phyloP scores from a whole-genome alignment of 805 yeast genomes.

The Barnettozyma botsteinii region DNA sequence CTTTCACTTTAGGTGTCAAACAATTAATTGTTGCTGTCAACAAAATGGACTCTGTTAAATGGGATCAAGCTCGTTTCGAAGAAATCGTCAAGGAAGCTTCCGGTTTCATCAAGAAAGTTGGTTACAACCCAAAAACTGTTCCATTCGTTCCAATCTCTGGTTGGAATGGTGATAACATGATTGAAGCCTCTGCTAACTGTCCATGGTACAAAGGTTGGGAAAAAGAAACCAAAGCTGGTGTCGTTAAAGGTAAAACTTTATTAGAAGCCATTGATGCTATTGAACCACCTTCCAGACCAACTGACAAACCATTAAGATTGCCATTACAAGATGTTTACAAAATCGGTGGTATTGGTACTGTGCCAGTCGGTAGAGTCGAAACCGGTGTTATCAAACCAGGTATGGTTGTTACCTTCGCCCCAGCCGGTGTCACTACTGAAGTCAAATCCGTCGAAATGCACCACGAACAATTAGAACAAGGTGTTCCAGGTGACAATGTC shows the following conservation, averaged over 20 bases:
- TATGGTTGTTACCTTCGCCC: conserved; percentile 87
- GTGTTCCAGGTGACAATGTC: conserved; percentile 85
- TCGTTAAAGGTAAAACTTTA: conserved; percentile 71
- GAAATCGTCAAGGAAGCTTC: conserved; percentile 75
- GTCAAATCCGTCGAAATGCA: conserved; percentile 93
- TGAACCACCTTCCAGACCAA: conserved; percentile 81
- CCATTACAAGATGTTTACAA: conserved; percentile 92
- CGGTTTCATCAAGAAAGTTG: conserved; percentile 82
- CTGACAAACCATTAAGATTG: conserved; percentile 88
- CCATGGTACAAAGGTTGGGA: conserved; percentile 93
- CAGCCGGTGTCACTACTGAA: conserved; percentile 90
- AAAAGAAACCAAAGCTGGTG: conserved; percentile 81
- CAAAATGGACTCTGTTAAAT: conserved; percentile 92
- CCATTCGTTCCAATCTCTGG: conserved; percentile 91
- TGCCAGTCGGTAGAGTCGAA: conserved; percentile 94
- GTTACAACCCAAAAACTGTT: conserved; percentile 84
- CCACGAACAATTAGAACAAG: conserved; percentile 81
- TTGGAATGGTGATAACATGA: conserved; percentile 94
- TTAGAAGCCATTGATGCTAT: conserved; percentile 85
- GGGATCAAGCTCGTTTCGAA: conserved; percentile 76
- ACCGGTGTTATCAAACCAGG: conserved; percentile 91
- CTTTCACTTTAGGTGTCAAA: conserved; percentile 84
- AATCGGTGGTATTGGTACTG: conserved; percentile 94
- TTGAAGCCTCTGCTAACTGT: conserved; percentile 75
- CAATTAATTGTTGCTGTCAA: conserved; percentile 87